Evolutionary conservation across 2,329 filamentous ascomycete genomes (phyloP), one percentile per base, ranked within the genome.

Genomic region (Venturia effusa): DNA sequence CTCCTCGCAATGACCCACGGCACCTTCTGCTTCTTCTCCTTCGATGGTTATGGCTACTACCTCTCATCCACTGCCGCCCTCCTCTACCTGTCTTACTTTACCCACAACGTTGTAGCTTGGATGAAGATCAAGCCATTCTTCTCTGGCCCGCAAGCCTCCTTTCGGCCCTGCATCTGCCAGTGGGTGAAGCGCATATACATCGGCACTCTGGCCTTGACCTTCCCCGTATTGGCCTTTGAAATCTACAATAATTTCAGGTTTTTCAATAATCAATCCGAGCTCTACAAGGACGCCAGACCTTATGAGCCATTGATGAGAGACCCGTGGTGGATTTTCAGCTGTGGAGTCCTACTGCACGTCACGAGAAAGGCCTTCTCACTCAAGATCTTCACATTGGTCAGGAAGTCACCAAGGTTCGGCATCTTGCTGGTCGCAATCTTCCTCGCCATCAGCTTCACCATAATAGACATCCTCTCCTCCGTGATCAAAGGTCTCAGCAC

Each of bases 311-410:
- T 87, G 27, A 48, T 48, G 39, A 45, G 62, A 10, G 85, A 88
- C 67, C 85, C 85, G 0, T 88, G 85, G 85, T 88, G 85, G 85
- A 80, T 88, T 22, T 84, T 85, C 67, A 85, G 84, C 0, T 81
- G 80, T 1, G 68, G 80, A 66, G 83, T 78, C 22, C 75, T 88
- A 3, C 82, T 87, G 70, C 86, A 81, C 76, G 84, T 84, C 54
- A 86, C 87, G 70, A 84, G 83, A 65, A 79, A 76, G 30, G 79
- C 83, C 51, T 88, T 88, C 71, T 81, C 84, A 57, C 81, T 88
- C 66, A 78, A 78, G 1, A 72, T 84, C 34, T 69, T 78, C 55
- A 83, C 87, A 65, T 79, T 88, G 22, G 74, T 87, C 60, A 76
- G 78, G 3, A 81, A 85, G 8, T 86, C 83, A 1, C 85, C 85